Conservation (phyloP, 805 yeast species). For the Schwanniomyces polymorphus region DNA sequence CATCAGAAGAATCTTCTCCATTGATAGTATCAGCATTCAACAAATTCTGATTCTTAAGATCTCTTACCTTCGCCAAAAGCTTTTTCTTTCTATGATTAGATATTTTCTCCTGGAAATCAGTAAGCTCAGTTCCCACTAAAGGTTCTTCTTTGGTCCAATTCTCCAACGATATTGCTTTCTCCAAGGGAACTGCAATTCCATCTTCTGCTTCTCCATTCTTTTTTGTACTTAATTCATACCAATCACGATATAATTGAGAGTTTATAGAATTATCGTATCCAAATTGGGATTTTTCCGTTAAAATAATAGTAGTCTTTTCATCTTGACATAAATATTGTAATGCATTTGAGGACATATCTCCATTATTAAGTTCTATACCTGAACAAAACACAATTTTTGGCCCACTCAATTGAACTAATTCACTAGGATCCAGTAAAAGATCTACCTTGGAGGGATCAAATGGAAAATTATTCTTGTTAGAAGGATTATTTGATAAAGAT, state of each 20-base stretch:
- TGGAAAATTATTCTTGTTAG: conserved; percentile 63
- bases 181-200: conserved; percentile 59
- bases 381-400: conserved; percentile 82
- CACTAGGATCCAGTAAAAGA: conserved; percentile 52
- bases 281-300: conserved; percentile 65
- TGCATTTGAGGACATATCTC: conserved; percentile 57
- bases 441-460: conserved; percentile 71
- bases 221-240: conserved; percentile 47
- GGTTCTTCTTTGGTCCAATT: conserved; percentile 49
- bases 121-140: conserved; percentile 51
- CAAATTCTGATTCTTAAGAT: conserved; percentile 37
- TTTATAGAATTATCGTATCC: conserved; percentile 44
- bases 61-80: conserved; percentile 41
- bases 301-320: conserved; percentile 65
- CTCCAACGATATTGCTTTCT: conserved; percentile 39
- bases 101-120: conserved; percentile 46
- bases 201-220: conserved; percentile 48
- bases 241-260: conserved; percentile 49
- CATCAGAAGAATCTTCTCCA: conserved; percentile 34
- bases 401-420: conserved; percentile 55
- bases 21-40: conserved; percentile 36
- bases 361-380: conserved; percentile 63
- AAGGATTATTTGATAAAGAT: conserved; percentile 11
- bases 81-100: conserved; percentile 45
- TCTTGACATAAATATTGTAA: conserved; percentile 58